Evolutionary conservation across 306 rosid species (phyloP).

Genomic region (Casuarina equisetifolia): DNA sequence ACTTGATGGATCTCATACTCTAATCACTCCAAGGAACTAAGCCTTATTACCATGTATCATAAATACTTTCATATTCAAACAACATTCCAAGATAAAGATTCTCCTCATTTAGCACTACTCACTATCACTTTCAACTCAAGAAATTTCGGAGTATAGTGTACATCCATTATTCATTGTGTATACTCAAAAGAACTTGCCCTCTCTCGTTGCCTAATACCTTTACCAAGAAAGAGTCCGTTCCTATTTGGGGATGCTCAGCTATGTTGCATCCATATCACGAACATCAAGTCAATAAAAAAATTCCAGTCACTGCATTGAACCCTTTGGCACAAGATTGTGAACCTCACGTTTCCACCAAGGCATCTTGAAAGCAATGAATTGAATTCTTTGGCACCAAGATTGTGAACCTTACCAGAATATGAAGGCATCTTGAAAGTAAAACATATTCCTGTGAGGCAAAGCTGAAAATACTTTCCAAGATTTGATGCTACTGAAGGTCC

Average conservation of each 20-base stretch:
- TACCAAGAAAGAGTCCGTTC: not conserved
- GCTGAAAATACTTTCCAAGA: not conserved
- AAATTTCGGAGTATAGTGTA: not conserved
- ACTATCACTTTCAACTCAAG: not conserved
- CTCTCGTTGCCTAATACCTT: too few species aligned
- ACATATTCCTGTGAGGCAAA: not conserved
- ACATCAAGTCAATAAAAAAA: too few species aligned
- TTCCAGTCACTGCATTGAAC: not conserved
- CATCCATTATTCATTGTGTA: not conserved
- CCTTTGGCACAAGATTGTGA: not conserved
- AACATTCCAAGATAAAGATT: not conserved
- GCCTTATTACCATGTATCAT: not conserved
- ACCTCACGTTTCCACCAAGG: not conserved
- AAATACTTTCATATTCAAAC: not conserved
- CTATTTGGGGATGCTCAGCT: not conserved
- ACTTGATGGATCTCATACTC: not conserved
- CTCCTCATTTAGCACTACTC: not conserved
- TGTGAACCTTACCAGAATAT: not conserved
- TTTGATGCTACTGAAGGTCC: not conserved
- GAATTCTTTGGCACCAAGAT: not conserved
- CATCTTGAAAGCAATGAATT: not conserved
- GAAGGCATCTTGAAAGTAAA: not conserved
- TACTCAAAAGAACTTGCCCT: not conserved
- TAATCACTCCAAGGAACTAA: not conserved
- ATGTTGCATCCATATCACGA: too few species aligned